Percentiles rank a stretch among this genome's conserved stretches.
These are phyloP conservation scores for Apium graveolens DNA, from an alignment of 129 eudicot genomes.

Conservation along the genomic window DNA sequence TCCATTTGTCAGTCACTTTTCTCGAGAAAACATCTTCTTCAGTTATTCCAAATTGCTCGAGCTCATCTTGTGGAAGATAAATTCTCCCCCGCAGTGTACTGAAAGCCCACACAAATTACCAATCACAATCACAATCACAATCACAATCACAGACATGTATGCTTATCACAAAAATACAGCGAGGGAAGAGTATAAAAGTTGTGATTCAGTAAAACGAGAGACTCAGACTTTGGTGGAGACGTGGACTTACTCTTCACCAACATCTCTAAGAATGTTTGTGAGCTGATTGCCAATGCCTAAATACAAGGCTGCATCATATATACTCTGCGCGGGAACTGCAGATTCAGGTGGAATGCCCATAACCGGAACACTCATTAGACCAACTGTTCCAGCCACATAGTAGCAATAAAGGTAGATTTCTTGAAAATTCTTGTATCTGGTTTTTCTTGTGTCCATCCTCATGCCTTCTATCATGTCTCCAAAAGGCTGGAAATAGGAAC, in stretches of 20 bases:
- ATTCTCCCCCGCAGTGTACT: constrained; percentile 84
- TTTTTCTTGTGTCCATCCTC: constrained; percentile 81
- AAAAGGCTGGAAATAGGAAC: constrained; percentile 44
- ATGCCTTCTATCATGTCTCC: constrained; percentile 96
- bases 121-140: too few relatives aligned
- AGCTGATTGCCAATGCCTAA: constrained; percentile 94
- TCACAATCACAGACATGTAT: not conserved
- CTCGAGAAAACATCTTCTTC: constrained; percentile 79
- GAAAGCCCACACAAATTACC: not conserved
- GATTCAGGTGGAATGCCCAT: constrained; percentile 91
- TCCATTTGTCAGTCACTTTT: constrained; percentile 59
- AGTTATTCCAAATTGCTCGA: constrained; percentile 49
- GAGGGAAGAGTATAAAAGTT: too few relatives aligned
- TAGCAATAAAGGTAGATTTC: constrained; percentile 79
- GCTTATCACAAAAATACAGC: too few relatives aligned
- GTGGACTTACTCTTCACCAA: constrained; percentile 84
- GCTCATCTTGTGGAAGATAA: constrained; percentile 93
- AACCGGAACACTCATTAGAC: constrained; percentile 83
- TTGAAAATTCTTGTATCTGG: constrained; percentile 59
- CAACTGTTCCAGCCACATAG: constrained; percentile 90
- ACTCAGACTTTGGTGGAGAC: not conserved
- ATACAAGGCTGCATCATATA: constrained; percentile 62
- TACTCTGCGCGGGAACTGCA: constrained; percentile 34
- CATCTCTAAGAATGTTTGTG: constrained; percentile 90
- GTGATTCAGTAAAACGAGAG: not conserved